Evolutionary conservation across 2,329 filamentous ascomycete genomes (phyloP).

Genomic region (Cryphonectria nitschkei): DNA sequence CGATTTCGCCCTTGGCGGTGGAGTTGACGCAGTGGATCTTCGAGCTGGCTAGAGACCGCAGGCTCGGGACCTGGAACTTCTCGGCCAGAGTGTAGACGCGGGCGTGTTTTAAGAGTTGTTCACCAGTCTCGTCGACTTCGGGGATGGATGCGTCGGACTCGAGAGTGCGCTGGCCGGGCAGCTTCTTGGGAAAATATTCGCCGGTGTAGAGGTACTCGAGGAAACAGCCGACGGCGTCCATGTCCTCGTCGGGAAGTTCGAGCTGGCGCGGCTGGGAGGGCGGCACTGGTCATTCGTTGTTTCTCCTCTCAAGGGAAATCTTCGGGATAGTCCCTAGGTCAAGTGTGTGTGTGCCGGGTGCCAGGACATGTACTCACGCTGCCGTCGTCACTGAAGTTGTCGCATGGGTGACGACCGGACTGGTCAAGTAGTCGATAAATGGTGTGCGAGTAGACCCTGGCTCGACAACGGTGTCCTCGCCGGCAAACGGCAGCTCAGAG

Average conservation of each 20-base stretch:
- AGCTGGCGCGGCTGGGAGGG: conserved; percentile 63
- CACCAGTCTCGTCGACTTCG: conserved; percentile 73
- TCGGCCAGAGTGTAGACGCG: conserved; percentile 87
- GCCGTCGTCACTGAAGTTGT: conserved; percentile 62
- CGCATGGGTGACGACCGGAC: conserved; percentile 71
- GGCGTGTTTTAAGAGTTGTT: conserved; percentile 85
- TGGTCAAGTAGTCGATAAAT: conserved; percentile 66
- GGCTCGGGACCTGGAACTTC: conserved; percentile 68
- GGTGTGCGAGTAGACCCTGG: conserved; percentile 41
- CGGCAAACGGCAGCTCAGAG: conserved; percentile 44
- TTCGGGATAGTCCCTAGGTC: too few species aligned
- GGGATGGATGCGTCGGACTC: conserved; percentile 70
- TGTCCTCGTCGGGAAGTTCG: conserved; percentile 67
- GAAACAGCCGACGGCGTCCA: conserved; percentile 77
- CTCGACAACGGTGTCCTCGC: conserved; percentile 40
- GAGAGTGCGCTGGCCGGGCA: conserved; percentile 66
- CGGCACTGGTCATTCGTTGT: neutral
- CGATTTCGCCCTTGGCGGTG: conserved; percentile 86
- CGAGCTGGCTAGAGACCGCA: conserved; percentile 77
- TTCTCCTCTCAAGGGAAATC: neutral
- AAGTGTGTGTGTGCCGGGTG: too few species aligned
- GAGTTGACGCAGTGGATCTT: conserved; percentile 94
- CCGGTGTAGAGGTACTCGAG: conserved; percentile 83
- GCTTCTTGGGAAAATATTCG: conserved; percentile 80
- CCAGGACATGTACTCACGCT: conserved; percentile 52